Percentiles rank a stretch among this genome's conserved stretches.
These are phyloP conservation scores for Anisogramma anomala DNA, from an alignment of 2,329 filamentous ascomycete genomes.

Conservation along the genomic window DNA sequence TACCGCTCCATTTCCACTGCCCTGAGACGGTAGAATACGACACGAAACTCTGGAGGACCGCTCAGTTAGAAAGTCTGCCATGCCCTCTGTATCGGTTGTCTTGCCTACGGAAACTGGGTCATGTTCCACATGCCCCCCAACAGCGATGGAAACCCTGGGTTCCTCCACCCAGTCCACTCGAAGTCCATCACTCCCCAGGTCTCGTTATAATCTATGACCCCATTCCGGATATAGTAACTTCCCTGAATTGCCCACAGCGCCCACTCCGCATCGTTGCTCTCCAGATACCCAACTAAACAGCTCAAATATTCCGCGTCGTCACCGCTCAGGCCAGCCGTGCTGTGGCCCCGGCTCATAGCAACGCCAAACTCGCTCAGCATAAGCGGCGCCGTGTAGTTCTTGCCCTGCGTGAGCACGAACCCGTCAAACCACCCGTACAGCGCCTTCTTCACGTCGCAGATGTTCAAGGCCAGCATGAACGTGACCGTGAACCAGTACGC, in stretches of 20 bases:
- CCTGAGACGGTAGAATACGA: too few species aligned
- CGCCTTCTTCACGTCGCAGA: conserved; percentile 31
- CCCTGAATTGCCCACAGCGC: conserved; percentile 47
- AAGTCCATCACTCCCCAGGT: conserved; percentile 37
- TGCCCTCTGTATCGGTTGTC: neutral
- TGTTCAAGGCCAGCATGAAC: conserved; percentile 29
- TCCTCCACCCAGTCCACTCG: conserved; percentile 29
- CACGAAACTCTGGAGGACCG: too few species aligned
- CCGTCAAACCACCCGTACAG: conserved; percentile 37
- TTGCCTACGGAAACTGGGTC: conserved; percentile 27
- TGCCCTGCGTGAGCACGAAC: conserved; percentile 38
- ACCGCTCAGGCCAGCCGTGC: conserved; percentile 28
- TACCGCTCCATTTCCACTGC: neutral
- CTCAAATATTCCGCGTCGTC: conserved; percentile 37
- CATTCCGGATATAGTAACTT: conserved; percentile 45
- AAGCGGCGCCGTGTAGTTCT: conserved; percentile 40
- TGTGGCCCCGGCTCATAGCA: conserved; percentile 31
- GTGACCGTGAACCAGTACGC: conserved; percentile 44
- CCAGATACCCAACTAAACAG: conserved; percentile 42
- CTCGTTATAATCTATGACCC: conserved; percentile 39
- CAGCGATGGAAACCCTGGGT: conserved; percentile 22
- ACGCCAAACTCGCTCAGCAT: conserved; percentile 50
- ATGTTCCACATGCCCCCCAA: conserved; percentile 28
- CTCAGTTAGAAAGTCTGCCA: too few species aligned
- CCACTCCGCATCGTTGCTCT: conserved; percentile 47